phyloP scores from a whole-genome alignment of 768 basidiomycete species.

The Podaxis sp. region DNA sequence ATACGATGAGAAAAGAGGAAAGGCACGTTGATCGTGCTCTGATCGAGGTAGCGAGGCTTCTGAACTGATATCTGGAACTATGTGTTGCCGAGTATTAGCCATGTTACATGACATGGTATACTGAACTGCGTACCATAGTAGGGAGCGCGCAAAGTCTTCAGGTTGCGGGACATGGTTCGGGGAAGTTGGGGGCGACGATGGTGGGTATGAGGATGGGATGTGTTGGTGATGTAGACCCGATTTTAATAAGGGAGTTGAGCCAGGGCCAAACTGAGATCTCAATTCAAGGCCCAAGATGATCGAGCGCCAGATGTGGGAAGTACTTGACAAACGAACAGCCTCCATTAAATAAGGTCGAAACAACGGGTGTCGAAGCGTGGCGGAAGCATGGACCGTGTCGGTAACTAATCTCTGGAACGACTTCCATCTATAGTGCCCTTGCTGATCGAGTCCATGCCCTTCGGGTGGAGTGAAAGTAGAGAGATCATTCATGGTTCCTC shows the following conservation, averaged over 20 bases:
- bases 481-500: background rate
- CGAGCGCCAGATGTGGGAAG: constrained; percentile 34
- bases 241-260: constrained; percentile 32
- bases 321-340: constrained; percentile 31
- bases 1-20: background rate
- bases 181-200: background rate
- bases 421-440: constrained; percentile 3
- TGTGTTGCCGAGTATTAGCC: background rate
- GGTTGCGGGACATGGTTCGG: background rate
- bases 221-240: constrained; percentile 11
- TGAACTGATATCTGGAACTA: background rate
- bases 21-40: constrained; percentile 1
- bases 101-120: background rate
- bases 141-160: background rate
- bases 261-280: constrained; percentile 30
- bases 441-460: constrained; percentile 13
- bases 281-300: constrained; percentile 27
- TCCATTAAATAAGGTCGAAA: constrained; percentile 30
- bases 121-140: constrained; percentile 1
- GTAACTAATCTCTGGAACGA: constrained; percentile 9
- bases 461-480: constrained; percentile 3
- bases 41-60: background rate
- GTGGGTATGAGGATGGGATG: constrained; percentile 2
- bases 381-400: constrained; percentile 24
- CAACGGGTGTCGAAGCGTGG: constrained; percentile 28